phyloP scores from a whole-genome alignment of 352 stramenopile genomes.

The Phytopythium mirpurense region DNA sequence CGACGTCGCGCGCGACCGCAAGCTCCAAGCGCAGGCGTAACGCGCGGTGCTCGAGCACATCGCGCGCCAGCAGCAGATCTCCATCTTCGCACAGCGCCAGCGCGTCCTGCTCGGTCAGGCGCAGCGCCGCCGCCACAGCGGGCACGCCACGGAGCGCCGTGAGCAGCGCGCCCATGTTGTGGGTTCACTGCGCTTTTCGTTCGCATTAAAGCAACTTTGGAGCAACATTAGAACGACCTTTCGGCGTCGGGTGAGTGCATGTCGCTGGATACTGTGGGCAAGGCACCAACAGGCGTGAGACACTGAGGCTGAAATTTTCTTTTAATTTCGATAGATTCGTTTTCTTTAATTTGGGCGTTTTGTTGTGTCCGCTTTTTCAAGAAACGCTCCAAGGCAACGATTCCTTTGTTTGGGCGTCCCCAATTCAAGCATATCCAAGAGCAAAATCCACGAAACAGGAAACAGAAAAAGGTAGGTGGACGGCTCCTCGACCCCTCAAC shows the following conservation, averaged over 20 bases:
- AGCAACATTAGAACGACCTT: background rate
- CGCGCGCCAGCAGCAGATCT: conserved; percentile 48
- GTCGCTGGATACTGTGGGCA: conserved; percentile 3
- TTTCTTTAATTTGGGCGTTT: background rate
- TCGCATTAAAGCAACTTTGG: conserved; percentile 3
- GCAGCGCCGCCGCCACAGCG: background rate
- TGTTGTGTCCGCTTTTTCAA: background rate
- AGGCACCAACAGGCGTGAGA: background rate
- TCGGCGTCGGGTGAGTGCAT: background rate
- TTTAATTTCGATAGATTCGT: background rate
- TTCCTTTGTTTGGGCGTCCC: background rate
- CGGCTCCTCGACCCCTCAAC: no score
- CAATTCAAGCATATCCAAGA: background rate
- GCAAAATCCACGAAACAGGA: no score
- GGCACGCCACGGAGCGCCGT: background rate
- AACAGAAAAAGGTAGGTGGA: no score
- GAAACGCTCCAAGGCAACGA: no score
- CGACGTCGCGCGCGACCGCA: conserved; percentile 39
- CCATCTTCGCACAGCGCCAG: conserved; percentile 49
- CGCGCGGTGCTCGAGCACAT: conserved; percentile 25
- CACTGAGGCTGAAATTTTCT: no score
- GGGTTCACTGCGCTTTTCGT: background rate
- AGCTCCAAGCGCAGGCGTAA: conserved; percentile 34
- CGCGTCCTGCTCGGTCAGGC: conserved; percentile 25
- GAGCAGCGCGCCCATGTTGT: background rate